Base-by-base conservation (phyloP, 768 basidiomycete species). In the Thelephora aurantiotincta region DNA sequence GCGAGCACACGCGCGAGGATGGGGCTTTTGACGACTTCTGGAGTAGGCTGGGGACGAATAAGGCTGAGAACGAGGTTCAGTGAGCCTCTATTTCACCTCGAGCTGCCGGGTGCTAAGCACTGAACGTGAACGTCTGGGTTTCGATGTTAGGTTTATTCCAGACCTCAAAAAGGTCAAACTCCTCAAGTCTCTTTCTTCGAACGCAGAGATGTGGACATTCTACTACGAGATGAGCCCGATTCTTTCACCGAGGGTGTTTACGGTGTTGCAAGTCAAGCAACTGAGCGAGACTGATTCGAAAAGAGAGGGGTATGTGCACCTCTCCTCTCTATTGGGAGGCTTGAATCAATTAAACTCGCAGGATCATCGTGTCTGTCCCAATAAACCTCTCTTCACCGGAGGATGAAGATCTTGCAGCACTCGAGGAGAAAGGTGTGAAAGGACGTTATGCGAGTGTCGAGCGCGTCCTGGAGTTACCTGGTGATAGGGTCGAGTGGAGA, bases 361-460 rank as follows among this genome's bases (percentile, higher is more conserved):
- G 65, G 12, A 49, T 65, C 23, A 57, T 68, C 16, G 68, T 85
- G 18, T 83, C 81, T 22, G 69, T 87, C 22, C 80, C 85, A 2
- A 66, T 88, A 9, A 81, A 88, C 58, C 61, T 86, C 35, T 69
- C 72, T 2, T 41, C 38, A 9, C 38, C 38, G 9, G 64, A 63
- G 5, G 74, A 82, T 49, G 62, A 69, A 47, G 78, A 79, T 11
- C 68, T 81, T 7, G 72, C 69, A 3, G 73, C 71, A 52, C 60
- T 78, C 13, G 82, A 87, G 56, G 74, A 76, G 54, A 75, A 74
- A 47, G 80, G 74, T 6, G 74, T 74, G 2, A 75, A 70, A 51
- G 85, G 79, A 1, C 75, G 73, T 54, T 87, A 87, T 57, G 77
- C 74, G 35, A 75, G 77, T 53, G 77, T 82, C 3, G 86, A 88